Percentiles rank a stretch among this genome's conserved stretches.
phyloP scores from a whole-genome alignment of 2,329 filamentous ascomycete species.

The Chrysoporthe austroafricana region DNA sequence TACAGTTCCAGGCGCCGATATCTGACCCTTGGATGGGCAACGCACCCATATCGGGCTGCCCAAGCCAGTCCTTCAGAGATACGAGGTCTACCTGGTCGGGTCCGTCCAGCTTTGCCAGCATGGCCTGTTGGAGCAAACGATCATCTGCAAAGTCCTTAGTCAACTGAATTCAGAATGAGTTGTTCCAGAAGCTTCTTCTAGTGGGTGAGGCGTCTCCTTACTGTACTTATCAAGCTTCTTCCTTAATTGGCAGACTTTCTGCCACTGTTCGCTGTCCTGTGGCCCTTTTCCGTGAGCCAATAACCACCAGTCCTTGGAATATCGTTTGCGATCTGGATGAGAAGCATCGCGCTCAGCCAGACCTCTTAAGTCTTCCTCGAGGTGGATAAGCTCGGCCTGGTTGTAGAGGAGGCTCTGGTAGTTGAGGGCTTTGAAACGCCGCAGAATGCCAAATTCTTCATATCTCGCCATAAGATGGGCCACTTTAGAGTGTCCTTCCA shows the following conservation, averaged over 20 bases:
- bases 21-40: slow-evolving; percentile 33
- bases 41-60: slow-evolving; percentile 30
- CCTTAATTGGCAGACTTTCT: slow-evolving; percentile 28
- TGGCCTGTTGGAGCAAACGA: slow-evolving; percentile 16
- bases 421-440: slow-evolving; percentile 36
- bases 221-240: slow-evolving; percentile 33
- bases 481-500: slow-evolving; percentile 34
- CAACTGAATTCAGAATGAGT: background rate
- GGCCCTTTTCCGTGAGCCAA: slow-evolving; percentile 24
- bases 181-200: background rate
- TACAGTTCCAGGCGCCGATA: slow-evolving; percentile 28
- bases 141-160: slow-evolving; percentile 15
- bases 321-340: slow-evolving; percentile 7
- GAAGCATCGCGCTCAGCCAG: slow-evolving; percentile 21
- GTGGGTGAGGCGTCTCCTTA: slow-evolving; percentile 9
- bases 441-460: slow-evolving; percentile 34
- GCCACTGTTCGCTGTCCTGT: slow-evolving; percentile 30
- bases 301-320: slow-evolving; percentile 32
- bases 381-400: slow-evolving; percentile 36
- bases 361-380: slow-evolving; percentile 32
- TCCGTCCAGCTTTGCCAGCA: slow-evolving; percentile 14
- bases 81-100: slow-evolving; percentile 22
- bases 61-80: slow-evolving; percentile 31
- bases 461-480: slow-evolving; percentile 35
- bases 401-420: slow-evolving; percentile 35